Percentiles rank a stretch among this genome's conserved stretches.
These are phyloP conservation scores for Candida peoriensis DNA, from an alignment of 805 yeast species.

Conservation along the genomic window DNA sequence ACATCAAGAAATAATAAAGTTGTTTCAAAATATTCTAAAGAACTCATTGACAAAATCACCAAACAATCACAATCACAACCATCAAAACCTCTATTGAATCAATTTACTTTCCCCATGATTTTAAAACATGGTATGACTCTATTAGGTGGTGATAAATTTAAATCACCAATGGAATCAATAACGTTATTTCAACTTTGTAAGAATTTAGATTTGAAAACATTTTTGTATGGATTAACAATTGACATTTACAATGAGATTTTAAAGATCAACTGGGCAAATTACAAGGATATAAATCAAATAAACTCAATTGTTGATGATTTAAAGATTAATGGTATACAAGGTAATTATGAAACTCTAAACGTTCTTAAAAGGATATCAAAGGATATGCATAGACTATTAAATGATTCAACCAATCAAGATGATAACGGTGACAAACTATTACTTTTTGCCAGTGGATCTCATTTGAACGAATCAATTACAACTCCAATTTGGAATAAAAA, in stretches of 20 bases:
- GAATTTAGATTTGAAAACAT: slow-evolving; percentile 28
- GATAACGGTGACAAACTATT: too few relatives aligned
- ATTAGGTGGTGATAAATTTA: slow-evolving; percentile 3
- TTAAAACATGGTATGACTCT: background rate
- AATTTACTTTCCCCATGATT: slow-evolving; percentile 3
- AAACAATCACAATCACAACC: background rate
- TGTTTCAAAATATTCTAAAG: background rate
- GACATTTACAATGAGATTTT: slow-evolving; percentile 34
- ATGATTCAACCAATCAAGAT: too few relatives aligned
- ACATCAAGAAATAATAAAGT: too few relatives aligned
- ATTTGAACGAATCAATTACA: too few relatives aligned
- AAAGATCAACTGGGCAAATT: slow-evolving; percentile 32
- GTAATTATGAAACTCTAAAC: slow-evolving; percentile 28
- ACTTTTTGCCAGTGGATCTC: too few relatives aligned
- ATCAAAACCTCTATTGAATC: background rate
- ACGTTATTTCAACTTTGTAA: slow-evolving; percentile 31
- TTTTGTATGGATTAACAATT: slow-evolving; percentile 32
- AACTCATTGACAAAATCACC: background rate
- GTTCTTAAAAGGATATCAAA: slow-evolving; percentile 7
- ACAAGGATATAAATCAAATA: slow-evolving; percentile 31
- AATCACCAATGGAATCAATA: slow-evolving; percentile 24
- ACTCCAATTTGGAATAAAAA: slow-evolving; percentile 2
- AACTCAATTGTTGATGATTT: slow-evolving; percentile 33
- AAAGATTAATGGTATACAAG: slow-evolving; percentile 35
- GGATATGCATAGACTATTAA: slow-evolving; percentile 4